Evolutionary conservation across 108 stramenopile species (phyloP), one percentile per base, ranked within the genome.

Genomic region (Nannochloropsis granulata): DNA sequence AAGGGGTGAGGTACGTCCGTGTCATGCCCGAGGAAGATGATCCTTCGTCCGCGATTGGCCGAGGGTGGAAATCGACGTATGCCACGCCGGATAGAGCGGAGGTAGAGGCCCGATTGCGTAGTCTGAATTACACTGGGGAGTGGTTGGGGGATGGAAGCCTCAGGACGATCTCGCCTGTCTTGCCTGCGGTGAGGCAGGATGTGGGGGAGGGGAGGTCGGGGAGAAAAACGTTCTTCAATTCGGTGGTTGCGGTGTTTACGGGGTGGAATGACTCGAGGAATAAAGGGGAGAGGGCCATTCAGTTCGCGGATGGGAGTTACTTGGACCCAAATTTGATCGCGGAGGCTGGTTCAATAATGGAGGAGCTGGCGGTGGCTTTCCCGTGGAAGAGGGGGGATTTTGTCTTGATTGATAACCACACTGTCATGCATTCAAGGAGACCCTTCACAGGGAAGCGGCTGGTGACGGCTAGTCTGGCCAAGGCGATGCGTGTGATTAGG

Each of bases 401-500:
- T 45, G 87, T 94, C 80, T 90, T 93, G 43, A 79, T 94, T 43
- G 91, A 94, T 90, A 94, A 94, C 82, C 87, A 90, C 43, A 85
- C 93, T 24, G 92, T 93, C 43, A 95, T 95, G 94, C 94, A 95
- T 84, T 91, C 93, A 13, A 84, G 94, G 82, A 93, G 93, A 25
- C 78, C 93, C 13, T 95, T 92, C 80, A 71, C 56, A 11, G 56
- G 56, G 16, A 71, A 71, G n/a, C 7, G 56, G 84, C 82, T 34
- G 92, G 93, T 71, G 21, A 71, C 56, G n/a, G 56, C 56, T 7
- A n/a, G 21, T n/a, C 56, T 71, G 16, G 23, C 79, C 24, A 71
- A 71, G n/a, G 56, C 56, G 7, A 7, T 11, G 56, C 56, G 56
- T 71, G 56, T n/a, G 34, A 34, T 34, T 3, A 34, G 34, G 34